These are phyloP conservation scores for Tylopilus vinaceipallidus DNA, from an alignment of 768 basidiomycete genomes.

Conservation along the genomic window DNA sequence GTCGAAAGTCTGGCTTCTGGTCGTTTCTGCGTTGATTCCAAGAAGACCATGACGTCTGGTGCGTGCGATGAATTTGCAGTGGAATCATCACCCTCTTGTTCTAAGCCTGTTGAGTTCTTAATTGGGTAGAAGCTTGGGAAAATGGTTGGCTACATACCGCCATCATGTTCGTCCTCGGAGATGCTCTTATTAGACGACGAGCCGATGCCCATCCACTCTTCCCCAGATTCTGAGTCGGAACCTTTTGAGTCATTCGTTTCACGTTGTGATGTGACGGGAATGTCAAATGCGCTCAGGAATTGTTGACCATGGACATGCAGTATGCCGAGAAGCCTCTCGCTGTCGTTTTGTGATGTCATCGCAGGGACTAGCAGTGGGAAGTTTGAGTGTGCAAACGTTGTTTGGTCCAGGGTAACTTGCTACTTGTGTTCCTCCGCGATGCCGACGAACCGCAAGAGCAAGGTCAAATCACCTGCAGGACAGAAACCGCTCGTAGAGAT, in stretches of 20 bases:
- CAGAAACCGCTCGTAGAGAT: conserved; percentile 44
- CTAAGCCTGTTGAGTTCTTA: conserved; percentile 30
- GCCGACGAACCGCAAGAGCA: conserved; percentile 29
- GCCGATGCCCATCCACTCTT: conserved; percentile 44
- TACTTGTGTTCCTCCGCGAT: no score
- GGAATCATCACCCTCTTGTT: conserved; percentile 48
- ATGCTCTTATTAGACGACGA: conserved; percentile 1
- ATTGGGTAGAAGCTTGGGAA: not conserved
- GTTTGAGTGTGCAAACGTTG: conserved; percentile 3
- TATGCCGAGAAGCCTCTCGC: conserved; percentile 36
- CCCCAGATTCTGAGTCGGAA: conserved; percentile 28
- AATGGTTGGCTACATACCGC: conserved; percentile 8
- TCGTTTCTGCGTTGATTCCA: conserved; percentile 32
- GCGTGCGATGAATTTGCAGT: conserved; percentile 32
- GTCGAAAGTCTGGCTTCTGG: conserved; percentile 17
- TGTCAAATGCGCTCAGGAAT: conserved; percentile 43
- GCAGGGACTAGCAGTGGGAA: not conserved
- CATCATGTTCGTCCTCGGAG: conserved; percentile 22
- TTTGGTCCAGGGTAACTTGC: conserved; percentile 4
- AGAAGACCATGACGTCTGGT: conserved; percentile 59
- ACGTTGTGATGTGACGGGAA: conserved; percentile 17
- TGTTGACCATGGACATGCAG: conserved; percentile 46
- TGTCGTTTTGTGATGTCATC: conserved; percentile 21
- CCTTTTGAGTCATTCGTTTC: conserved; percentile 13
- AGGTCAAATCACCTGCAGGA: conserved; percentile 5